Evolutionary conservation across 306 rosid genomes (phyloP), one percentile per base, ranked within the genome.

Genomic region (Castanea crenata): DNA sequence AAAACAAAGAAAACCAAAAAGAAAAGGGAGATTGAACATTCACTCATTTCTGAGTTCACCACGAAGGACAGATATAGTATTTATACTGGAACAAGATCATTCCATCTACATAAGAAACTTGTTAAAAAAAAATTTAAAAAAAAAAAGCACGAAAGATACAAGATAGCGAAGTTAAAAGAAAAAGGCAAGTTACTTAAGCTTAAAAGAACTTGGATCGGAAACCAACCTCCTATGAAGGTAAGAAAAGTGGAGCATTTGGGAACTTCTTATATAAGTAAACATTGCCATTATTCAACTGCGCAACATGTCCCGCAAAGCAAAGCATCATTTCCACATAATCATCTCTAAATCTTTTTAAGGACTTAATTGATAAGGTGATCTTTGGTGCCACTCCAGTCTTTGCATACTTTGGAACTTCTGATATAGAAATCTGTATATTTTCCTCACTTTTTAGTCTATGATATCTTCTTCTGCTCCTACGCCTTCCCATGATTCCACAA

Each of bases 271-370:
- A 69, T 44, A 75, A 84, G 69, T 79, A 81, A 54, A 82, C 75
- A 51, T 84, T 84, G 2, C 83, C 85, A 75, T 74, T 83, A 69
- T 83, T 87, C 55, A 87, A 58, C 46, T 74, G 89, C 1, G 73
- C 71, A 75, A 91, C 62, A 77, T 87, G 84, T 18, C 59, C 81
- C 29, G 96, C 96, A 73, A 91, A 85, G 67, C 76, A 55, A 64
- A 86, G 75, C 96, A 89, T 91, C 38, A 84, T 85, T 34, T 80
- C 76, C 16, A 84, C 85, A 77, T 91, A 91, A 74, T 82, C 84
- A 81, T 91, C 85, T 82, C 92, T 89, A 49, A 89, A 61, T 78
- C 70, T 79, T 70, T 80, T 89, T 80, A 81, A 46, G 3, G 73
- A 10, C 81, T 56, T 68, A 20, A 51, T 69, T 15, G 87, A 78